Conservation (phyloP, 805 yeast genomes). For the Maudiozyma pseudohumilis region DNA sequence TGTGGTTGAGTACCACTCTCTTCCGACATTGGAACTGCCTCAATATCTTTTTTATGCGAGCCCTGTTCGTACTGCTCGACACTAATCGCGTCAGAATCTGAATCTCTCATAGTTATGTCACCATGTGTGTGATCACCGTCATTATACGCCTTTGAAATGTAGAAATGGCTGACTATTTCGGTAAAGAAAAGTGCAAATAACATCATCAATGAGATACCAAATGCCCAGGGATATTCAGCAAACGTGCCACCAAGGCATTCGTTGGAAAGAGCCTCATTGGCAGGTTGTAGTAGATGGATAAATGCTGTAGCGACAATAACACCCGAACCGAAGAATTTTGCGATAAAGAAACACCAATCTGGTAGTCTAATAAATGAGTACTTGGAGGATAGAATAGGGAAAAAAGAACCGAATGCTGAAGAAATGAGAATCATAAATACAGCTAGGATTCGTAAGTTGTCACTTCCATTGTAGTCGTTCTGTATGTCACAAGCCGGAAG, state of each 20-base stretch:
- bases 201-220: slow-evolving; percentile 42
- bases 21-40: no score
- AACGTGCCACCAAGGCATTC: slow-evolving; percentile 57
- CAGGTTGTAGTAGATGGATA: slow-evolving; percentile 54
- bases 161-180: slow-evolving; percentile 40
- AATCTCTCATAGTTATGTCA: background rate
- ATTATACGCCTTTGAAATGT: slow-evolving; percentile 28
- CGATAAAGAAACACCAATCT: slow-evolving; percentile 50
- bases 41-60: background rate
- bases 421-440: slow-evolving; percentile 53
- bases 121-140: slow-evolving; percentile 2
- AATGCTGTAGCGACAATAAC: slow-evolving; percentile 71
- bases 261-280: slow-evolving; percentile 28
- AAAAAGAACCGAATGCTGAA: slow-evolving; percentile 48
- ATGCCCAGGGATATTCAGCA: slow-evolving; percentile 46
- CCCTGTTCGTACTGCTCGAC: background rate
- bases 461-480: slow-evolving; percentile 38
- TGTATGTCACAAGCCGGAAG: slow-evolving; percentile 31
- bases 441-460: slow-evolving; percentile 43
- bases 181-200: slow-evolving; percentile 37
- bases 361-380: slow-evolving; percentile 51
- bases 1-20: no score
- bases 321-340: slow-evolving; percentile 69
- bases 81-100: background rate
- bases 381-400: slow-evolving; percentile 53